A percentile compares a stretch with the other conserved stretches of the same genome.
Conservation (phyloP, 164 flowering plant species). For the Dillenia turbinata region DNA sequence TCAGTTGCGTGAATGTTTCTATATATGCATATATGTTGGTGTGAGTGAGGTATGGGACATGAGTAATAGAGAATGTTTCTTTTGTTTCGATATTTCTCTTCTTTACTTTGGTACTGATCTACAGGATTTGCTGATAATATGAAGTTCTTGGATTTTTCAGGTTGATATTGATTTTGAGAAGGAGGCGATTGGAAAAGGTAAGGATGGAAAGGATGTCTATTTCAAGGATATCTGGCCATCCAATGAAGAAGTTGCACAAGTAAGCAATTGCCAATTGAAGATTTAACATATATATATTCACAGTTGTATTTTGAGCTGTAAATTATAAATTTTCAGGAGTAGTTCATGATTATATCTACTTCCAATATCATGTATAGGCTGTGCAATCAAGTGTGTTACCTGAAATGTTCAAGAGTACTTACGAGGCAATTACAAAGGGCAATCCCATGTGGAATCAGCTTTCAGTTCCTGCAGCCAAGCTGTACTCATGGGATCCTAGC, state of each 20-base stretch:
- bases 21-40: neutral
- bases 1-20: neutral
- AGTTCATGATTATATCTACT: slow-evolving; percentile 8
- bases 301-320: no score
- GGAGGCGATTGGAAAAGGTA: slow-evolving; percentile 81
- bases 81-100: neutral
- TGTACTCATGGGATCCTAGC: slow-evolving; percentile 71
- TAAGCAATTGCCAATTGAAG: slow-evolving; percentile 15
- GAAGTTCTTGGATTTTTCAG: slow-evolving; percentile 28
- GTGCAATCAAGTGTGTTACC: slow-evolving; percentile 80
- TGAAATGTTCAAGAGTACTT: slow-evolving; percentile 70
- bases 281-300: neutral
- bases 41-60: neutral
- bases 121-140: neutral
- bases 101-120: neutral
- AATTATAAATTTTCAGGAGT: no score
- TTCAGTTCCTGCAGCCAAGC: slow-evolving; percentile 39
- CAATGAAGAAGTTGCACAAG: slow-evolving; percentile 81
- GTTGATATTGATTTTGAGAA: slow-evolving; percentile 89
- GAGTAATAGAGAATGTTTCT: neutral
- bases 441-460: slow-evolving; percentile 79
- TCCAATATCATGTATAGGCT: slow-evolving; percentile 30
- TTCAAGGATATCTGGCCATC: slow-evolving; percentile 95
- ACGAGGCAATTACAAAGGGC: slow-evolving; percentile 69
- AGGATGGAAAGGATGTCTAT: slow-evolving; percentile 74